Evolutionary conservation across 768 basidiomycete genomes (phyloP), one percentile per base, ranked within the genome.

Genomic region (Trametes cubensis): DNA sequence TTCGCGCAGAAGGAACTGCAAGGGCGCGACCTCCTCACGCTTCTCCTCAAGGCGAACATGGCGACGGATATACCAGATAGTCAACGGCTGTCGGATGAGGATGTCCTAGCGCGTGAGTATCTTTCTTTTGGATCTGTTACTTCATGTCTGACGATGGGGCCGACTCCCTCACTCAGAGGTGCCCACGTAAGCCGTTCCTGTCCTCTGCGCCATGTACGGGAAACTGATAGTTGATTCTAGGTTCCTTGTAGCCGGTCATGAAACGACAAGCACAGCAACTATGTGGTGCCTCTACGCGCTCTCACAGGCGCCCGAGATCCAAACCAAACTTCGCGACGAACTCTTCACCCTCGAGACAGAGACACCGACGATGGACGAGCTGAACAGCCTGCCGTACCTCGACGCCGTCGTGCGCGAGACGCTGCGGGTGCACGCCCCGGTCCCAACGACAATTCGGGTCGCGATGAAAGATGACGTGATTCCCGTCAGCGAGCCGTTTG

Each of bases 321-420:
- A 80, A 67, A 30, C 69, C 11, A 71, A 72, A 23, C 73, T 81
- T 0, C 77, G 78, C 10, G 70, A 75, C 1, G 80, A 82, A 64
- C 61, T 80, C 17, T 62, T 70, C 25, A 68, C 73, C 0, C 75
- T 85, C 14, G 67, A 77, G 1, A 83, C 82, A 0, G 60, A 53
- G 4, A 17, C 50, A 0, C 88, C 88, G 2, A 78, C 80, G 1
- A 89, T 90, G 85, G 89, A 90, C 42, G 80, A 85, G 25, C 79
- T 92, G 1, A 80, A 82, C 58, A 75, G 80, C 0, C 75, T 93
- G 3, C 81, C 86, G 0, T 90, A 88, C 67, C 82, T 92, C n/a
- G 90, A 90, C 62, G 76, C 75, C 17, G 80, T 88, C 8, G 76
- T 87, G 3, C 79, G 81, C 5, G 88, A 89, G 72, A 82, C 80